phyloP scores from a whole-genome alignment of 768 basidiomycete species.

The Mycena rosella region DNA sequence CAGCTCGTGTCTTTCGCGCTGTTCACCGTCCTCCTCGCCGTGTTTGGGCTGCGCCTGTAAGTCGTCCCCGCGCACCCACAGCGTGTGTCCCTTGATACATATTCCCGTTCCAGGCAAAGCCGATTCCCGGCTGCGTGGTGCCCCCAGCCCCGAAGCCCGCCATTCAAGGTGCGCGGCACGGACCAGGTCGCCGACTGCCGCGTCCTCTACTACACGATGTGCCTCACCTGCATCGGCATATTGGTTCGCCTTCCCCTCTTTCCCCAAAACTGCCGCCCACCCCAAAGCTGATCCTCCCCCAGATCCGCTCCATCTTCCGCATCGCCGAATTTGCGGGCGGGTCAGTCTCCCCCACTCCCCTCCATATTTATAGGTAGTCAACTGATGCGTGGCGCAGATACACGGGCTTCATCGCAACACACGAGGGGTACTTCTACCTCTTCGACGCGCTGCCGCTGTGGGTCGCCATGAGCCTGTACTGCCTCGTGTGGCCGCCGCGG shows the following conservation, averaged over 20 bases:
- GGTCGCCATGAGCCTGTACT: background rate
- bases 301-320: constrained; percentile 8
- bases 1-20: constrained; percentile 4
- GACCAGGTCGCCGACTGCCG: background rate
- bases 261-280: background rate
- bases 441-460: background rate
- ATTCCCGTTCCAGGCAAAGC: background rate
- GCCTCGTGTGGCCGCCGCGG: background rate
- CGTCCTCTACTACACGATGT: background rate
- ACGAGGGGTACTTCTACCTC: background rate
- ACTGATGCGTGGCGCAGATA: background rate
- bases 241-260: background rate
- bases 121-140: background rate
- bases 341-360: background rate
- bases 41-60: background rate
- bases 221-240: background rate
- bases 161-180: background rate
- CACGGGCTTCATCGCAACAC: background rate
- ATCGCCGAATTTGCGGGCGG: background rate
- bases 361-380: too few species aligned
- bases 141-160: too few species aligned
- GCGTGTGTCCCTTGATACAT: too few species aligned
- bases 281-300: background rate
- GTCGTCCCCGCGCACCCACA: background rate
- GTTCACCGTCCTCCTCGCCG: background rate